Base-by-base conservation (phyloP, 106 monocot genomes). In the Allium fistulosum region DNA sequence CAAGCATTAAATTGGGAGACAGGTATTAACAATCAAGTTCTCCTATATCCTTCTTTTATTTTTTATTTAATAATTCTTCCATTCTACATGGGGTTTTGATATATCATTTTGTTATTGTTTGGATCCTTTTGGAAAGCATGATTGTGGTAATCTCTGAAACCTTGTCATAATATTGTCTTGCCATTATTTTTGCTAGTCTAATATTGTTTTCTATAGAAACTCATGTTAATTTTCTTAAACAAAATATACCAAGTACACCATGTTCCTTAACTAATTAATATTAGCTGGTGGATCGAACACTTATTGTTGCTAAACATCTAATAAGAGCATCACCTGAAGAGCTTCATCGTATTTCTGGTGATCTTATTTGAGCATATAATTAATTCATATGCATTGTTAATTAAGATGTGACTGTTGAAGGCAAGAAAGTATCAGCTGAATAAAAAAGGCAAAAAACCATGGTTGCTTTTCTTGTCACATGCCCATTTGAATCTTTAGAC, bases 261-360 rank as follows among this genome's bases (percentile, higher is more conserved):
- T 10, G 26, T 18, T 46, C 53, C 59, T 9, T 72, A 51, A 7
- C 17, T 48, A 8, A 10, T 22, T 17, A 37, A 48, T 65, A 48
- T 69, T 27, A 74, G 13, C 59, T 92, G 97, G 90, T 92, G 61
- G 86, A 90, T 81, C 77, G 76, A 78, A 90, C 97, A 70, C 84
- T 99, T 72, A 74, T 70, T 79, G 78, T 72, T 53, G 84, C 82
- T 63, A 90, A 99, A 78, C 82, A 72, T 46, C 87, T 99, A 69
- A 69, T 99, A 48, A 84, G 97, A 87, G 87, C 97, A 76, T 83
- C 81, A 56, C 97, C 97, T 57, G 93, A 93, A 79, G 97, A 99
- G 60, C 92, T 99, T 46, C 65, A 62, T 53, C 87, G 90, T 73
- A 79, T 59, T 66, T 82, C 97, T 16, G 74, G 75, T 62, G 97